These are phyloP conservation scores for Chlamydomonas reinhardtii DNA, from an alignment of 163 green algal species.

Conservation along the genomic window DNA sequence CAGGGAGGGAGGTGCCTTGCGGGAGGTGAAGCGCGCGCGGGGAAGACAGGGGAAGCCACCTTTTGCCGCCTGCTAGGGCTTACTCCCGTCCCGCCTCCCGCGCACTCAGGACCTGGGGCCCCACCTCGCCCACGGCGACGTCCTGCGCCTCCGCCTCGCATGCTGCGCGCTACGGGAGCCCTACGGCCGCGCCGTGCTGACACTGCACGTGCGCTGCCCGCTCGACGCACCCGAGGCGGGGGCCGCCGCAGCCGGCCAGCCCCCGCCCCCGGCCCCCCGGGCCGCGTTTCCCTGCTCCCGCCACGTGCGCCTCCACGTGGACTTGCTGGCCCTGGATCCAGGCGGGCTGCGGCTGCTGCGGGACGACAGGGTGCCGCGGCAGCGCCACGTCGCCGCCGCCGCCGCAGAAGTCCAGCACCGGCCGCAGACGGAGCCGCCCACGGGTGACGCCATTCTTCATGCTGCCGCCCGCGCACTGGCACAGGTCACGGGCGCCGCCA, in stretches of 20 bases:
- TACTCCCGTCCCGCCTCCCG: not conserved
- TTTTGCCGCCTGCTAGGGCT: too few species aligned
- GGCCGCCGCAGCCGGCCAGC: not conserved
- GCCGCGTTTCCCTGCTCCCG: not conserved
- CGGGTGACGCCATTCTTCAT: not conserved
- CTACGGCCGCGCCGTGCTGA: not conserved
- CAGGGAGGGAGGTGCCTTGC: too few species aligned
- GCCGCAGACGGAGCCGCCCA: not conserved
- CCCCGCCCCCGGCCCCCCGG: not conserved
- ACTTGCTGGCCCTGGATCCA: not conserved
- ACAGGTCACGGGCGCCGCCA: not conserved
- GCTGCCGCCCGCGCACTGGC: not conserved
- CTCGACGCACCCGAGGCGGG: too few species aligned
- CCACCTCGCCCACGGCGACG: not conserved
- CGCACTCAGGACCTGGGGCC: not conserved
- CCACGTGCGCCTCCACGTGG: not conserved
- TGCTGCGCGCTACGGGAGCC: not conserved
- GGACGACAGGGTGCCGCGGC: too few species aligned
- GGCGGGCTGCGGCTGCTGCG: not conserved
- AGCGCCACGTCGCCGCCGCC: too few species aligned
- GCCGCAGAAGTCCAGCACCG: too few species aligned
- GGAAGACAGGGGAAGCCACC: too few species aligned
- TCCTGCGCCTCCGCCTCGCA: constrained; percentile 6
- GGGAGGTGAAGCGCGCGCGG: too few species aligned
- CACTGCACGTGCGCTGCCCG: not conserved